A percentile compares a stretch with the other conserved stretches of the same genome.
Evolutionary conservation across 108 stramenopile species (phyloP).

Genomic region (Conticribra weissflogii): DNA sequence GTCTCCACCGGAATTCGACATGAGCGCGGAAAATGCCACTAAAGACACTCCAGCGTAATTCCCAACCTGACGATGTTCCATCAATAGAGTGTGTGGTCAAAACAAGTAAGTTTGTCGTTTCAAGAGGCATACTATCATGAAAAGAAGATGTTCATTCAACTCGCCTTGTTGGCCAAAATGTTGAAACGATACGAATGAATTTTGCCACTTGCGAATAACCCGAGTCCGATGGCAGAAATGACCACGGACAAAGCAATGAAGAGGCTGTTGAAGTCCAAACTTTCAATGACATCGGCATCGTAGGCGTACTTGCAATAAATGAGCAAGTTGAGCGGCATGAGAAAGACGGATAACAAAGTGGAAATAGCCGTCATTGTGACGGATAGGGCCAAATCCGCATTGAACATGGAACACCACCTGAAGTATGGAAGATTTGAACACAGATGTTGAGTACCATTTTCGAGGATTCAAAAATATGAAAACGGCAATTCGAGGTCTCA

Average conservation of each 20-base stretch:
- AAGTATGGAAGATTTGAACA: neutral
- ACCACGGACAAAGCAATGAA: constrained; percentile 78
- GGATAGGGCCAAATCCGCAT: constrained; percentile 83
- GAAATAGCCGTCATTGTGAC: constrained; percentile 91
- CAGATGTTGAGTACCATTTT: neutral
- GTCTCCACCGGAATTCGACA: constrained; percentile 65
- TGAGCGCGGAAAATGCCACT: constrained; percentile 66
- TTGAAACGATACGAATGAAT: constrained; percentile 63
- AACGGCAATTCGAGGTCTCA: constrained; percentile 35
- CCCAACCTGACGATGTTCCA: constrained; percentile 43
- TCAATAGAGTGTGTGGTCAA: no score
- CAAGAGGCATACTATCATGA: neutral
- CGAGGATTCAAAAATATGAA: neutral
- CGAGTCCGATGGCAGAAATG: constrained; percentile 67
- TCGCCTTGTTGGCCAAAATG: constrained; percentile 53
- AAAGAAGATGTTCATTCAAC: neutral
- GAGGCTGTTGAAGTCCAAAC: constrained; percentile 71
- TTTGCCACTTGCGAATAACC: constrained; percentile 61
- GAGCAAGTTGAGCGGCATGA: constrained; percentile 84
- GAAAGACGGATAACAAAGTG: constrained; percentile 62
- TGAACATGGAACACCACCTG: constrained; percentile 78
- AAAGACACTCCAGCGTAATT: constrained; percentile 66
- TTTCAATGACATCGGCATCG: constrained; percentile 54
- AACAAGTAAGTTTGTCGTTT: no score
- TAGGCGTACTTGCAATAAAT: constrained; percentile 75